Evolutionary conservation across 164 flowering plant species (phyloP).

Genomic region (Euptelea pleiosperma): DNA sequence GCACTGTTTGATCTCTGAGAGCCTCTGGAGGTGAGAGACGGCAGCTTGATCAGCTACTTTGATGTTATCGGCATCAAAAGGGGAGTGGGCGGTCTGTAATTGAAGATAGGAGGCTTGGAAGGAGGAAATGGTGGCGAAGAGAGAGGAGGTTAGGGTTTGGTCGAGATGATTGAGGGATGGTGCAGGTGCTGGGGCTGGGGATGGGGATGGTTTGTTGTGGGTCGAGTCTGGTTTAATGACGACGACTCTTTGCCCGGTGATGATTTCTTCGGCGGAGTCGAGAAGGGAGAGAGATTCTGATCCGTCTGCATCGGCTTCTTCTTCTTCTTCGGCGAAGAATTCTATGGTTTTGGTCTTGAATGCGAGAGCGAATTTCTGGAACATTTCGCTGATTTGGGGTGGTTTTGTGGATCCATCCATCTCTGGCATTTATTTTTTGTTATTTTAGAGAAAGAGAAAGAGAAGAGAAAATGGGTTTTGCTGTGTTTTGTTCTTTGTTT

Average conservation of each 20-base stretch:
- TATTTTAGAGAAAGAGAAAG: background rate
- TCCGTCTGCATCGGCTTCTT: constrained; percentile 19
- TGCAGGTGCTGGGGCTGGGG: constrained; percentile 7
- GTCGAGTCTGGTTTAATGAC: constrained; percentile 61
- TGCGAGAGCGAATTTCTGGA: constrained; percentile 84
- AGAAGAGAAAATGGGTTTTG: background rate
- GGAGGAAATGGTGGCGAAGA: constrained; percentile 72
- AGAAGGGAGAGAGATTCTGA: constrained; percentile 46
- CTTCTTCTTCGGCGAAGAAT: constrained; percentile 78
- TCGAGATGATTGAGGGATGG: constrained; percentile 16
- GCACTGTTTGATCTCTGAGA: constrained; percentile 57
- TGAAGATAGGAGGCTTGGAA: constrained; percentile 89
- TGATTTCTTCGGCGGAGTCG: constrained; percentile 71
- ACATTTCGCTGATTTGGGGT: constrained; percentile 82
- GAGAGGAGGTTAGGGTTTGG: constrained; percentile 47
- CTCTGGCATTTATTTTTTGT: constrained; percentile 25
- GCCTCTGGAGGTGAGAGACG: constrained; percentile 56
- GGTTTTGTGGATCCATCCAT: constrained; percentile 51
- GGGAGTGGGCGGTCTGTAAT: constrained; percentile 84
- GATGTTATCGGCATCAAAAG: constrained; percentile 53
- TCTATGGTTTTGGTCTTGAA: constrained; percentile 88
- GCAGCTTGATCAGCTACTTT: constrained; percentile 59
- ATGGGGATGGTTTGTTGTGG: background rate
- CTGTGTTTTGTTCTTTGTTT: background rate
- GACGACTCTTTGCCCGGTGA: constrained; percentile 69